Base-by-base conservation (phyloP, 495 filamentous ascomycete species). In the Apiosordaria backusii region DNA sequence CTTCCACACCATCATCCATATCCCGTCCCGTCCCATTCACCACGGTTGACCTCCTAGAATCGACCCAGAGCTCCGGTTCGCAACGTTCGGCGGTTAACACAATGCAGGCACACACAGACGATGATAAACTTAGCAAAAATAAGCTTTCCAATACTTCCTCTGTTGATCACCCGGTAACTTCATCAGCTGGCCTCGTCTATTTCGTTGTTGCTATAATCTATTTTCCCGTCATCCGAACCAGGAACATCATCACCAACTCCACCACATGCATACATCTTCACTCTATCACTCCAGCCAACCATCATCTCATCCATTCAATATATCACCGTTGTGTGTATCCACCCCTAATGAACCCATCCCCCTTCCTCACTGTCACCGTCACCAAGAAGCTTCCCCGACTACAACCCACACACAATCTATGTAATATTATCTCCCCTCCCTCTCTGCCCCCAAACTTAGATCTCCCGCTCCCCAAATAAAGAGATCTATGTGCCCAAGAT, bases 101-200 rank as follows among this genome's bases (percentile, higher is more conserved):
- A 21, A 55, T 55, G 50, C 50, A 53, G 50, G 50, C 50, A 53
- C 50, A 53, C 50, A 53, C 50, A 53, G 50, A 16, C 50, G 4
- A 53, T 13, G 52, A 55, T 55, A 55, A 55, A 55, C 52, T 19
- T 55, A 55, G 52, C 52, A 55, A 55, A 19, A 55, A 55, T 55
- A 55, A 55, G 52, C 52, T 55, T 55, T 55, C 10, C 52, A 22
- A 55, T 55, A 15, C 22, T 23, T 55, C n/a, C 4, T 55, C n/a
- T 55, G n/a, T 23, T 21, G 22, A 55, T 23, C 22, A 7, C 22
- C 52, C 18, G 22, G 10, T 55, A 19, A 45, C 9, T 45, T 45
- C 35, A 45, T 45, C 35, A 19, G n/a, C 52, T 55, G 4, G n/a
- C 5, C 52, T 55, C 52, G 18, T 55, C 18, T 55, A 55, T 23